Percentiles rank a stretch among this genome's conserved stretches.
phyloP scores from a whole-genome alignment of 2,329 filamentous ascomycete species.

The Neonectria punicea region DNA sequence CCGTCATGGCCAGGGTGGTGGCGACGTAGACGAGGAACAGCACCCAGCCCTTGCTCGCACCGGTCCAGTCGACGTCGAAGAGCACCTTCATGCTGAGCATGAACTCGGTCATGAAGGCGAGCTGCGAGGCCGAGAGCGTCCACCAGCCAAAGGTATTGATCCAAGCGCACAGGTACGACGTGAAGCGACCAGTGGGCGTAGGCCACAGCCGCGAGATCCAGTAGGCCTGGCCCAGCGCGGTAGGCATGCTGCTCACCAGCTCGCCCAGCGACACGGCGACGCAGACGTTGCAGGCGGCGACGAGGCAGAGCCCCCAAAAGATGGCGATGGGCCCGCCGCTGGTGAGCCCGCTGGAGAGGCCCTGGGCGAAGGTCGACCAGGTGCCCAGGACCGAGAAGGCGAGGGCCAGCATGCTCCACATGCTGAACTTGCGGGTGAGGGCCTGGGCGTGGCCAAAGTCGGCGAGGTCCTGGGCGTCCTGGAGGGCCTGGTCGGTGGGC shows the following conservation, averaged over 20 bases:
- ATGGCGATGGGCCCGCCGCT: slow-evolving; percentile 65
- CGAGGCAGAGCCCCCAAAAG: slow-evolving; percentile 65
- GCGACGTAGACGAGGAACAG: slow-evolving; percentile 66
- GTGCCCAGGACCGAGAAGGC: slow-evolving; percentile 68
- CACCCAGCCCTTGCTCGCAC: slow-evolving; percentile 59
- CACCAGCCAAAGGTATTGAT: slow-evolving; percentile 71
- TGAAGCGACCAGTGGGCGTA: slow-evolving; percentile 57
- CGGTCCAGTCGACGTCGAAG: slow-evolving; percentile 60
- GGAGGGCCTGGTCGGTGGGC: slow-evolving; percentile 42
- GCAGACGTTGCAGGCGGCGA: slow-evolving; percentile 62
- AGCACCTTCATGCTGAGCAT: slow-evolving; percentile 66
- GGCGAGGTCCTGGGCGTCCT: slow-evolving; percentile 54
- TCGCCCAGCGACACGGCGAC: slow-evolving; percentile 67
- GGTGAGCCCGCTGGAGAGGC: slow-evolving; percentile 58
- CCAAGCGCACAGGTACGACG: slow-evolving; percentile 68
- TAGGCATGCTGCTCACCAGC: slow-evolving; percentile 68
- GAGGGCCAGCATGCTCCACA: slow-evolving; percentile 67
- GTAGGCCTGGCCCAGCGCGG: slow-evolving; percentile 68
- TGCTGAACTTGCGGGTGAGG: slow-evolving; percentile 59
- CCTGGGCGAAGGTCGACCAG: slow-evolving; percentile 67
- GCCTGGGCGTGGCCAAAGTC: slow-evolving; percentile 53
- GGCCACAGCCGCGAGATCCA: slow-evolving; percentile 56
- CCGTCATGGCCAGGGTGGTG: slow-evolving; percentile 58
- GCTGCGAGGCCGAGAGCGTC: slow-evolving; percentile 64
- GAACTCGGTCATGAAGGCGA: slow-evolving; percentile 68